Percentiles rank a stretch among this genome's conserved stretches.
These are phyloP conservation scores for Claviceps pusilla DNA, from an alignment of 2,329 filamentous ascomycete genomes.

Conservation along the genomic window DNA sequence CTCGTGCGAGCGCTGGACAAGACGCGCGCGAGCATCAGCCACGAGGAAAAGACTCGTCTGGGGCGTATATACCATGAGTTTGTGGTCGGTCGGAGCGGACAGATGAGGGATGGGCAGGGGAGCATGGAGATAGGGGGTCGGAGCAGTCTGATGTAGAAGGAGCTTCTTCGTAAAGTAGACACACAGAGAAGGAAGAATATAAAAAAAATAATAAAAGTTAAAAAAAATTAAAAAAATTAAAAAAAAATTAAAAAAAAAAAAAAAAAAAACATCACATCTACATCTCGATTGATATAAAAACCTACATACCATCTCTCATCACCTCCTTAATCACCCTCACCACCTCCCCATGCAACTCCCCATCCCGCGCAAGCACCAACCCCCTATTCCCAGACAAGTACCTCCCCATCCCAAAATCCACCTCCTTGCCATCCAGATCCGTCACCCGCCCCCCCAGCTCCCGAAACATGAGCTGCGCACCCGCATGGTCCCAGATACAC, in stretches of 20 bases:
- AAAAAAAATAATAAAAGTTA: background rate
- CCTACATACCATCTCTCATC: background rate
- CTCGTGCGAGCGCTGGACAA: conserved; percentile 59
- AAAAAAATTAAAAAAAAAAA: background rate
- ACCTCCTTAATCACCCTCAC: conserved; percentile 16
- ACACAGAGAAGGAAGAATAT: too few relatives aligned
- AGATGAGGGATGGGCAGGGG: conserved; percentile 87
- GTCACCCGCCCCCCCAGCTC: conserved; percentile 40
- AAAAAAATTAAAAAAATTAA: background rate
- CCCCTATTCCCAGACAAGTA: conserved; percentile 19
- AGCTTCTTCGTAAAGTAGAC: too few relatives aligned
- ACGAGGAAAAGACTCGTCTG: conserved; percentile 59
- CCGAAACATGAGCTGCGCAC: conserved; percentile 40
- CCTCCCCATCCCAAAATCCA: conserved; percentile 23
- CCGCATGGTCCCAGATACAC: conserved; percentile 39
- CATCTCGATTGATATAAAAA: background rate
- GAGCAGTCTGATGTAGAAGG: conserved; percentile 71
- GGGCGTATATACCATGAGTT: conserved; percentile 83
- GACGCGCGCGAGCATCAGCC: conserved; percentile 71
- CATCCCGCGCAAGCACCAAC: conserved; percentile 28
- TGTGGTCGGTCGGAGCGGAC: conserved; percentile 78
- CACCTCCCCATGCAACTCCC: conserved; percentile 25
- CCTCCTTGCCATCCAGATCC: conserved; percentile 25
- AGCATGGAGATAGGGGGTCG: conserved; percentile 84
- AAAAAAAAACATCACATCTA: background rate